Evolutionary conservation across 805 yeast species (phyloP), one percentile per base, ranked within the genome.

Genomic region (Candida jianshihensis): DNA sequence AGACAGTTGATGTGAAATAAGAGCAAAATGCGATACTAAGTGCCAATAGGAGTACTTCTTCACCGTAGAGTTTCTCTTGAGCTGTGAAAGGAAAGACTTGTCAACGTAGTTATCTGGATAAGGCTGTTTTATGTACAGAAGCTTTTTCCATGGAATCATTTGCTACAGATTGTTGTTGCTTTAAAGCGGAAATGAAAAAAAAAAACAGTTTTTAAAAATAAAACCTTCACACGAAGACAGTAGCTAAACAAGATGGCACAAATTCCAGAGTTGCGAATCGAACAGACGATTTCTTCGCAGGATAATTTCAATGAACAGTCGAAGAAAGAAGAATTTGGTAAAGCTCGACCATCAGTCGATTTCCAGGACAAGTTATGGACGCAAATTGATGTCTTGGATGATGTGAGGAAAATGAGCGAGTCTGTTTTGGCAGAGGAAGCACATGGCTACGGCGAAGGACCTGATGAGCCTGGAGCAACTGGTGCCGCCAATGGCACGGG

Each of bases 81-180:
- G 66, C 53, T 83, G 94, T 4, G 87, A 76, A n/a, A 89, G 65
- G 54, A 90, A 90, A 3, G 88, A 71, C 2, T 64, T 60, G 53
- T 88, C 94, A 2, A 95, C 90, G 60, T 85, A 86, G 58, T 89
- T 92, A 56, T 90, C 98, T 0, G 95, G 94, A 52, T 78, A 89
- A 12, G 82, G 82, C 55, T 89, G 96, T 39, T 73, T 71, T 24
- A 82, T 71, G 81, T 95, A 92, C 11, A 90, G 69, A 26, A 88
- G 72, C 51, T 92, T 83, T 50, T 81, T 72, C 97, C 97, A 89
- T 17, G 77, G 76, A 26, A 55, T 10, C 21, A 19, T 29, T 29
- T 19, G 16, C n/a, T n/a, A n/a, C n/a, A n/a, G n/a, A 10, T 17
- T 13, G 16, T 17, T 27, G 6, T 27, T 24, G 13, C 6, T 24